A percentile compares a stretch with the other conserved stretches of the same genome.
These are phyloP conservation scores for Mycena crocata DNA, from an alignment of 768 basidiomycete genomes.

Conservation along the genomic window DNA sequence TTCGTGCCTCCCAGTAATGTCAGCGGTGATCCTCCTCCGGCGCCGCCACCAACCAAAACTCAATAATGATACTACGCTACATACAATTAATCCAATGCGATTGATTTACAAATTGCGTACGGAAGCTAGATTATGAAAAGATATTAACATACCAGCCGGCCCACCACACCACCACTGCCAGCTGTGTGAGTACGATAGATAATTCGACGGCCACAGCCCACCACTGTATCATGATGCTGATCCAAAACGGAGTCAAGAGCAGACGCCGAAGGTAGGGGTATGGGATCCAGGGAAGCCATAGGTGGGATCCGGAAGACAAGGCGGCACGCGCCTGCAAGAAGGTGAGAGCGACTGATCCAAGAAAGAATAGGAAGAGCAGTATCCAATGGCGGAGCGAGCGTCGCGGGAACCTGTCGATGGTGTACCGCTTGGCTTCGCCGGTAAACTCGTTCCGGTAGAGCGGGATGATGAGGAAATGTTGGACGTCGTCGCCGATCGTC, in stretches of 20 bases:
- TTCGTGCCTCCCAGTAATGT: not conserved
- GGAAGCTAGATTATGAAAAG: constrained; percentile 31
- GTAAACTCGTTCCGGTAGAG: constrained; percentile 89
- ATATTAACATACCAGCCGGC: constrained; percentile 75
- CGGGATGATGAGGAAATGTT: constrained; percentile 85
- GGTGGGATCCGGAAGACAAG: constrained; percentile 62
- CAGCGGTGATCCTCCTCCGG: not conserved
- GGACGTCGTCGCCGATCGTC: constrained; percentile 82
- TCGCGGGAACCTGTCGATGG: constrained; percentile 65
- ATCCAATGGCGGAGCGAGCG: constrained; percentile 80
- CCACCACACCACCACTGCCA: constrained; percentile 79
- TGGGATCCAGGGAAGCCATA: constrained; percentile 67
- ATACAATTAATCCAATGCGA: constrained; percentile 18
- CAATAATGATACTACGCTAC: constrained; percentile 14
- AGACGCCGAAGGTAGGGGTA: constrained; percentile 74
- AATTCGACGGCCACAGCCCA: constrained; percentile 70
- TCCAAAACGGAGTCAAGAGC: constrained; percentile 71
- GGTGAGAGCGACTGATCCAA: constrained; percentile 58
- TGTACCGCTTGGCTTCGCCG: constrained; percentile 77
- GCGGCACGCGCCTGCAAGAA: constrained; percentile 71
- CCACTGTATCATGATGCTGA: constrained; percentile 76
- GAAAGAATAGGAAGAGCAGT: constrained; percentile 64
- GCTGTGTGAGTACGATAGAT: constrained; percentile 66
- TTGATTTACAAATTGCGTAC: constrained; percentile 19
- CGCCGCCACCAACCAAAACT: constrained; percentile 1